A percentile compares a stretch with the other conserved stretches of the same genome.
Conservation (phyloP, 148 eudicot species). For the Hydrangea macrophylla region DNA sequence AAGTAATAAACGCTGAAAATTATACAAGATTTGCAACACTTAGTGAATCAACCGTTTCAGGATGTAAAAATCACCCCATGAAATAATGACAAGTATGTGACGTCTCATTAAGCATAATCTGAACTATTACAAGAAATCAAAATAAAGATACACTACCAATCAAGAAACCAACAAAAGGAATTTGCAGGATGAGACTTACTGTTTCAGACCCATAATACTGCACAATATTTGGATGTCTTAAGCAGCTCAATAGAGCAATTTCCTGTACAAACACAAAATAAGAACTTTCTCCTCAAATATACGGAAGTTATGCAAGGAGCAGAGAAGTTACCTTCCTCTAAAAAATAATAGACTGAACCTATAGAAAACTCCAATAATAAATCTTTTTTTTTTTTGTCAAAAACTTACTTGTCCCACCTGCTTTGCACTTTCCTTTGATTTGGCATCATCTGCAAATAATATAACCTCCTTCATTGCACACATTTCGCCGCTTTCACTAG, state of each 20-base stretch:
- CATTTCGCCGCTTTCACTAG: slow-evolving; percentile 98
- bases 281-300: slow-evolving; percentile 4
- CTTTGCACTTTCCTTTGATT: slow-evolving; percentile 95
- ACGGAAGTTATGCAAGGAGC: not conserved
- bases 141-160: not conserved
- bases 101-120: not conserved
- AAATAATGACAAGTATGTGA: not conserved
- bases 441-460: slow-evolving; percentile 82
- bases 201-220: slow-evolving; percentile 91
- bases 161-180: not conserved
- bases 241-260: slow-evolving; percentile 68
- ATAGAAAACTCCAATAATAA: too few species aligned
- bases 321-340: not conserved
- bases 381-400: not conserved
- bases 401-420: slow-evolving; percentile 81
- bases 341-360: not conserved
- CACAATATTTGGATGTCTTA: slow-evolving; percentile 94
- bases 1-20: not conserved
- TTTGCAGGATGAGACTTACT: slow-evolving; percentile 39
- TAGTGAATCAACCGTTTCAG: not conserved
- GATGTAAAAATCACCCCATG: not conserved
- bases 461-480: slow-evolving; percentile 99
- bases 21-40: not conserved
- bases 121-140: not conserved
- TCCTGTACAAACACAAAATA: slow-evolving; percentile 50